phyloP scores from a whole-genome alignment of 768 basidiomycete species.

The Suillus clintonianus region DNA sequence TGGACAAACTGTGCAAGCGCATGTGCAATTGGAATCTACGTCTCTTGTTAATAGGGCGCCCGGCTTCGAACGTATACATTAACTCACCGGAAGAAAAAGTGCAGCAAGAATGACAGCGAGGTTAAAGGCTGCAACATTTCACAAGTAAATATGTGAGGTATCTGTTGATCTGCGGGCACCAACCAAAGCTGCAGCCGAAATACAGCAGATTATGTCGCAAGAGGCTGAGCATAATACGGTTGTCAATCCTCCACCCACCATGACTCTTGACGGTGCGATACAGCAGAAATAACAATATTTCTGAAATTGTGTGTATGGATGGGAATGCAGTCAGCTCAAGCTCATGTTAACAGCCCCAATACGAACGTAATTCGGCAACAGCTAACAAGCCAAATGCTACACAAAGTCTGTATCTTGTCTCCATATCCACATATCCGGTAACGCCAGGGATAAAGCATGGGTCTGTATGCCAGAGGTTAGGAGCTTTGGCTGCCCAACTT shows the following conservation, averaged over 20 bases:
- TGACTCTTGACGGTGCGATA: background rate
- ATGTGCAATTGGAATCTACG: background rate
- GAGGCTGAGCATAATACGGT: background rate
- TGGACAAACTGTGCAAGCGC: background rate
- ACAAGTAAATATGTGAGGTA: background rate
- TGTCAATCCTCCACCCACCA: background rate
- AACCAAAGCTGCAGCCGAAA: background rate
- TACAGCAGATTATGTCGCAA: background rate
- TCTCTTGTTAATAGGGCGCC: background rate
- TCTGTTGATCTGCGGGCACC: background rate
- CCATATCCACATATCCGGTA: background rate
- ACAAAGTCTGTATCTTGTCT: background rate
- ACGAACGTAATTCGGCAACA: background rate
- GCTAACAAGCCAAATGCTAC: background rate
- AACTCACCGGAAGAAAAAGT: background rate
- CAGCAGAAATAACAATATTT: background rate
- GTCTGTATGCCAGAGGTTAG: background rate
- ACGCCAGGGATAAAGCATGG: background rate
- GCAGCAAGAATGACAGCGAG: background rate
- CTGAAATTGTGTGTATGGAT: background rate
- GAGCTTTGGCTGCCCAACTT: background rate
- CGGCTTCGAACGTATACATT: background rate
- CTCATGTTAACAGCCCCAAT: background rate
- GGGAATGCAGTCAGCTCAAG: background rate
- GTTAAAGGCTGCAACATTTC: background rate